A percentile compares a stretch with the other conserved stretches of the same genome.
These are phyloP conservation scores for Cadophora sp. DNA, from an alignment of 2,329 filamentous ascomycete genomes.

Conservation along the genomic window DNA sequence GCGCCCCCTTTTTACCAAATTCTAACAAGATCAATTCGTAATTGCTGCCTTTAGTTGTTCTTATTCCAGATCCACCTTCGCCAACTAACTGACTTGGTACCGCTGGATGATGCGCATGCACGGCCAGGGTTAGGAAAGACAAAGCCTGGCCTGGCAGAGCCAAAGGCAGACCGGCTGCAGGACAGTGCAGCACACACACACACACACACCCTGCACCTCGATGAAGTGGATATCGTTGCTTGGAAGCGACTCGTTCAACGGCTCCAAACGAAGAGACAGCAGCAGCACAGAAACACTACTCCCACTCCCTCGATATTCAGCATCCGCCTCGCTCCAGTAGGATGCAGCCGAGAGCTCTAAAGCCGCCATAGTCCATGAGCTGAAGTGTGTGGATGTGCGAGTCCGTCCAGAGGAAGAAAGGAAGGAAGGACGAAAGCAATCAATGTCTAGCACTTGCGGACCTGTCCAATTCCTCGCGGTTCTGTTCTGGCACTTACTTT, in stretches of 20 bases:
- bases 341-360: background rate
- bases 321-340: background rate
- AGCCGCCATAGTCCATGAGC: constrained; percentile 5
- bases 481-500: background rate
- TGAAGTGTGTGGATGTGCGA: background rate
- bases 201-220: background rate
- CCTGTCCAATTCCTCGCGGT: no score
- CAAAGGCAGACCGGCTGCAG: background rate
- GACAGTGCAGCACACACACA: background rate
- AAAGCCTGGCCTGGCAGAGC: background rate
- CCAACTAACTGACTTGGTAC: background rate
- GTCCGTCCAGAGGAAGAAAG: background rate
- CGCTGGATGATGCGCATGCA: constrained; percentile 13
- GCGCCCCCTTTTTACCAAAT: background rate
- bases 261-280: background rate
- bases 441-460: background rate
- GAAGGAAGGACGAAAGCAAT: background rate
- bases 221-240: background rate
- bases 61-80: background rate
- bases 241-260: background rate
- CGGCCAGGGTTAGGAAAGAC: background rate
- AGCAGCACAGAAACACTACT: background rate
- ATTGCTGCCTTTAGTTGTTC: background rate
- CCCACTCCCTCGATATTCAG: background rate
- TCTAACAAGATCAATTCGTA: background rate